Conservation (phyloP, 2,329 filamentous ascomycete genomes). For the Cercospora sp. region DNA sequence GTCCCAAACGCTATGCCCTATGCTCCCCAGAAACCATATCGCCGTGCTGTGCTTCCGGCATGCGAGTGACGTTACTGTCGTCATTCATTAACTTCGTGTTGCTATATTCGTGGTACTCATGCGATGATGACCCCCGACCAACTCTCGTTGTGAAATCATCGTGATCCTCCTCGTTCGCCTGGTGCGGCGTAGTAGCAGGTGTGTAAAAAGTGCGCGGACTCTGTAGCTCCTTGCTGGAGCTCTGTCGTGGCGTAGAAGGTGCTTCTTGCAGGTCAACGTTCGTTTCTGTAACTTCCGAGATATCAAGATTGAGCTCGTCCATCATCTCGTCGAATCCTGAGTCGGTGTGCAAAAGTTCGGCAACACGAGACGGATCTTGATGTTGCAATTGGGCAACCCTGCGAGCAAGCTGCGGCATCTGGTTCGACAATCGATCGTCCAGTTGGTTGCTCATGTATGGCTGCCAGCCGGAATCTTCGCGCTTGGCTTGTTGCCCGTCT, state of each 20-base stretch:
- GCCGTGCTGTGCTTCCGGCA: constrained; percentile 21
- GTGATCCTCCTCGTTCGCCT: not conserved
- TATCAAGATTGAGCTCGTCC: constrained; percentile 14
- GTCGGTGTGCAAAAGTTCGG: constrained; percentile 37
- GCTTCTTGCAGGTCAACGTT: not conserved
- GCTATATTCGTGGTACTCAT: not conserved
- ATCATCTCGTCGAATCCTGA: constrained; percentile 49
- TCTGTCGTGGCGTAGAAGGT: constrained; percentile 9
- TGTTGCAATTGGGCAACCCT: constrained; percentile 3
- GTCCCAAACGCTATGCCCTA: not conserved
- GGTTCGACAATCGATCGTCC: not conserved
- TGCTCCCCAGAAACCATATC: not conserved
- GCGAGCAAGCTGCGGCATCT: not conserved
- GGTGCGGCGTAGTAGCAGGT: constrained; percentile 3
- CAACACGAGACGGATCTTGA: not conserved
- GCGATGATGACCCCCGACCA: not conserved
- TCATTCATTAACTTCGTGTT: constrained; percentile 20
- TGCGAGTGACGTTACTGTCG: constrained; percentile 25
- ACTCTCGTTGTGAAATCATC: not conserved
- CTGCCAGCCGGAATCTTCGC: constrained; percentile 2
- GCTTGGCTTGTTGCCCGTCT: constrained; percentile 10
- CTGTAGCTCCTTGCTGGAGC: constrained; percentile 4
- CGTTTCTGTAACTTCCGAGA: not conserved
- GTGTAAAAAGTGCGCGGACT: constrained; percentile 13
- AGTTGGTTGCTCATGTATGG: not conserved